Evolutionary conservation across 306 rosid species (phyloP), one percentile per base, ranked within the genome.

Genomic region (Lathyrus sativus): DNA sequence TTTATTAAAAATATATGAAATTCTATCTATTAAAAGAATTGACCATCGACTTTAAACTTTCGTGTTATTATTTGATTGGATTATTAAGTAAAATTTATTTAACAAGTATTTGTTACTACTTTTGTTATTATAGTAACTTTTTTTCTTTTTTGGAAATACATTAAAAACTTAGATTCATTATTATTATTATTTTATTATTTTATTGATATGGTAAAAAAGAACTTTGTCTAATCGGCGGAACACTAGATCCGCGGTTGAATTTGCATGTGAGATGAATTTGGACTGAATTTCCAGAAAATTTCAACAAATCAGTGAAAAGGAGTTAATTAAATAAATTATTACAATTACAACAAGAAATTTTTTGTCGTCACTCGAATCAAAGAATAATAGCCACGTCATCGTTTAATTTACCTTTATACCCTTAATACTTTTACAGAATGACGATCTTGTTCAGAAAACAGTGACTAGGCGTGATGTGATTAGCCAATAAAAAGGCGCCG

Each of bases 201-300:
- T 19, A 19, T 19, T 19, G 6, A 6, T 33, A 5, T 35, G 7
- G 9, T 35, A 35, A 35, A 1, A 35, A 35, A 1, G 1, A 0
- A 35, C 39, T 35, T 35, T 1, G 4, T 24, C 60, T 54, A 54
- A 11, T 54, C 42, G 7, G 28, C 31, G 22, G 6, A 24, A 48
- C 77, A 66, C 67, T 38, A 13, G 83, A 80, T 73, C 43, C 15
- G 6, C 10, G 42, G 53, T 33, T 71, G 65, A 77, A 68, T 67
- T 75, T 57, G 71, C 83, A 81, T 88, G 79, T 79, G 45, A 46
- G 79, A 70, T 74, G 89, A 82, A 88, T 88, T 88, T 88, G 75
- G 76, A 77, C 73, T 81, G 85, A 81, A 88, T 85, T 84, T 82
- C 75, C 57, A 74, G 72, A 74, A 59, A 84, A 86, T 88, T 84